These are phyloP conservation scores for Alternaria ventricosa DNA, from an alignment of 2,329 filamentous ascomycete species.

Conservation along the genomic window DNA sequence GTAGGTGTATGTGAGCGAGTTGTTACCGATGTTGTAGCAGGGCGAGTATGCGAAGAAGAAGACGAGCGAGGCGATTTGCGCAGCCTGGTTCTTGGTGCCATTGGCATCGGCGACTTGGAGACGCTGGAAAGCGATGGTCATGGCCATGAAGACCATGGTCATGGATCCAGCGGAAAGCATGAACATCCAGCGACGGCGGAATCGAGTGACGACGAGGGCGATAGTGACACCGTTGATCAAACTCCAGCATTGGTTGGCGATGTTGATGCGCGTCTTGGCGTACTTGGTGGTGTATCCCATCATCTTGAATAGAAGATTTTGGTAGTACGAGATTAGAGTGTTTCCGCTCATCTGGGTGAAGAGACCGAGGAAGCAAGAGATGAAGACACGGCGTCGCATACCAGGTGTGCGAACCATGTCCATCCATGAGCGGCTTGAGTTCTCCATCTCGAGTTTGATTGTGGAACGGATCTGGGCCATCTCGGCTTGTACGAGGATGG, in stretches of 20 bases:
- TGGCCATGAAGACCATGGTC: conserved; percentile 61
- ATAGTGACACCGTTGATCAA: conserved; percentile 48
- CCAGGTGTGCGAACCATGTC: conserved; percentile 59
- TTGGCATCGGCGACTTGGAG: conserved; percentile 27
- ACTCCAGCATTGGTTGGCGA: conserved; percentile 51
- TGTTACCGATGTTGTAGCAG: conserved; percentile 69
- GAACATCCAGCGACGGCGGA: conserved; percentile 54
- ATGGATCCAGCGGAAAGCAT: conserved; percentile 59
- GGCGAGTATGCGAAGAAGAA: conserved; percentile 68
- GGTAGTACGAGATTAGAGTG: conserved; percentile 48
- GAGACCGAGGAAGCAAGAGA: conserved; percentile 40
- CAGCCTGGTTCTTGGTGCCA: conserved; percentile 40
- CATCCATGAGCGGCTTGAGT: conserved; percentile 60
- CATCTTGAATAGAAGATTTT: conserved; percentile 46
- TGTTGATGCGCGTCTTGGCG: conserved; percentile 52
- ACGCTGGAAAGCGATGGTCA: conserved; percentile 59
- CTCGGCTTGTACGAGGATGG: conserved; percentile 59
- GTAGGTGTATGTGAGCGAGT: conserved; percentile 69
- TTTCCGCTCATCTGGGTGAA: conserved; percentile 53
- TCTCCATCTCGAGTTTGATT: conserved; percentile 62
- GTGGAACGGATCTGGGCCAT: conserved; percentile 66
- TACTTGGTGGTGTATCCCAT: conserved; percentile 48
- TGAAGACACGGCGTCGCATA: conserved; percentile 46
- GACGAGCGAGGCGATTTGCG: conserved; percentile 56
- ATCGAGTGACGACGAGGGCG: conserved; percentile 51